Base-by-base conservation (phyloP, 169 alveolate species). In the Plasmodium malariae region DNA sequence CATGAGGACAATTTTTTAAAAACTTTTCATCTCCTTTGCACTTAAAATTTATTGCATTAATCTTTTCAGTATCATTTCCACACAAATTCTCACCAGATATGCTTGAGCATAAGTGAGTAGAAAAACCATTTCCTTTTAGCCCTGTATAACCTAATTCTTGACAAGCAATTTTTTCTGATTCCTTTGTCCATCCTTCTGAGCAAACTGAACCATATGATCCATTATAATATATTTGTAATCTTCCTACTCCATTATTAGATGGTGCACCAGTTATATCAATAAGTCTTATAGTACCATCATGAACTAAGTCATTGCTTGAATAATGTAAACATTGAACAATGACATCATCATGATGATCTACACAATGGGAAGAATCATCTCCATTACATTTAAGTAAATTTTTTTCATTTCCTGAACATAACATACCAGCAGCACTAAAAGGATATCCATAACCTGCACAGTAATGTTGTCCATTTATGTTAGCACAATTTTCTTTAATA, bases 41-140 rank as follows among this genome's bases (percentile, higher is more conserved):
- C 60, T 93, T 90, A 59, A 96, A 93, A 80, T 94, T 94, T 26
- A 93, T 96, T 30, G 95, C 96, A 26, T 95, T 92, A 45, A 96
- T 96, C 87, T 93, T 95, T 49, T 93, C 95, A 17, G 89, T 88
- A 36, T 91, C 93, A 30, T 93, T 95, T 0, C 97, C 98, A 87
- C 98, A 96, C 12, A 94, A 91, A 88, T 96, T 94, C 30, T 93
- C 95, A 12, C 98, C 98, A 30, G 93, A 85, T 43, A 96, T 93
- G 37, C 94, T 95, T 28, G 94, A 69, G 36, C 98, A 96, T 24
- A 88, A 93, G 21, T 92, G 93, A 19, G 93, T 95, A 11, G 97
- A 97, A 63, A 93, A 70, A n/a, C 98, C 98, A 28, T 97, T 97
- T 45, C 95, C 94, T 91, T 95, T 91, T 24, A 90, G 45, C 4